phyloP scores from a whole-genome alignment of 164 flowering plant genomes.

The Taxillus chinensis region DNA sequence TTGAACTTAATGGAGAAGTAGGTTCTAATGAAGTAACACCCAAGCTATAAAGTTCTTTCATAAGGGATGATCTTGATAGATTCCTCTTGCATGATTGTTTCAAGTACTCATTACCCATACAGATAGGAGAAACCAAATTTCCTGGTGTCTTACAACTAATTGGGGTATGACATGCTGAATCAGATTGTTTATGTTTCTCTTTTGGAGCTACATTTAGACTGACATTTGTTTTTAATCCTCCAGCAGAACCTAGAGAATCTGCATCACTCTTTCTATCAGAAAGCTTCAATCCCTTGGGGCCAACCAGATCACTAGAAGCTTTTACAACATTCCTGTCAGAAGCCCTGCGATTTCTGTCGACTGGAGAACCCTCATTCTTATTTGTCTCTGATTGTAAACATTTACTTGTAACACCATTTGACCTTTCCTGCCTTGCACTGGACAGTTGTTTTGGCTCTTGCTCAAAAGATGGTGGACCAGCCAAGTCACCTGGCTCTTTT shows the following conservation, averaged over 20 bases:
- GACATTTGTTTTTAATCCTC: constrained; percentile 13
- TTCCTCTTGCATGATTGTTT: constrained; percentile 39
- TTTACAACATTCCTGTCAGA: constrained; percentile 10
- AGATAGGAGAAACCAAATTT: constrained; percentile 60
- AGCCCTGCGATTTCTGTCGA: constrained; percentile 2
- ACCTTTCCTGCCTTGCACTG: constrained; percentile 12
- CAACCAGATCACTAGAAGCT: background rate
- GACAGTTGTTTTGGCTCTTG: constrained; percentile 12
- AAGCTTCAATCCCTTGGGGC: constrained; percentile 5
- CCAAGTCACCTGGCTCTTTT: constrained; percentile 7
- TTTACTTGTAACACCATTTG: constrained; percentile 7
- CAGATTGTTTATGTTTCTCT: constrained; percentile 16
- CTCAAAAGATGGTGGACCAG: constrained; percentile 9
- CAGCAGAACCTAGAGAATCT: constrained; percentile 8
- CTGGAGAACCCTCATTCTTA: constrained; percentile 14
- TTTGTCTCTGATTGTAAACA: constrained; percentile 7
- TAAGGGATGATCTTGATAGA: constrained; percentile 25
- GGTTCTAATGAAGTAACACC: constrained; percentile 13
- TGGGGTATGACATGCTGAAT: constrained; percentile 41
- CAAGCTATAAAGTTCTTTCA: constrained; percentile 37
- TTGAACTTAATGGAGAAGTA: constrained; percentile 21
- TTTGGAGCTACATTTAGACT: constrained; percentile 20
- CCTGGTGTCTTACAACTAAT: constrained; percentile 24
- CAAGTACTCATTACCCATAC: constrained; percentile 53
- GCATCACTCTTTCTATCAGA: constrained; percentile 11